Evolutionary conservation across 2,329 filamentous ascomycete genomes (phyloP).

Genomic region (Fusarium austroafricanum): DNA sequence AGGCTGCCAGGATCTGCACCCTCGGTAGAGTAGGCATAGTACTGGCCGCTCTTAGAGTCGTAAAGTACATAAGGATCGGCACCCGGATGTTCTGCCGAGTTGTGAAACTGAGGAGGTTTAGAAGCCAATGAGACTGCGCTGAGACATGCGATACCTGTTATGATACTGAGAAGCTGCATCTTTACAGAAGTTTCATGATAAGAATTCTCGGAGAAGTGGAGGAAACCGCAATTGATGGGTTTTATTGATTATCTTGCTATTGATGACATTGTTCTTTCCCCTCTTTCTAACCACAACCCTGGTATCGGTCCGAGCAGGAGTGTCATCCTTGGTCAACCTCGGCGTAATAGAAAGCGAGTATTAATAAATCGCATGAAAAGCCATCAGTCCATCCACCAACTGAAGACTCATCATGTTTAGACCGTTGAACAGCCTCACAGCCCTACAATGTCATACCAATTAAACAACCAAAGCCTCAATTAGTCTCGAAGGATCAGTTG

Average conservation of each 20-base stretch:
- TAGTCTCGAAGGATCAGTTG: neutral
- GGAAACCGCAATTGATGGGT: neutral
- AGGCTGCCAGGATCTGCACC: slow-evolving; percentile 49
- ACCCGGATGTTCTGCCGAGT: slow-evolving; percentile 48
- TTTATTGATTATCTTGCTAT: neutral
- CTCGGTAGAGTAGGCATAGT: slow-evolving; percentile 53
- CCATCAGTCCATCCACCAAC: neutral
- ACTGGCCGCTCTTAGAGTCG: slow-evolving; percentile 46
- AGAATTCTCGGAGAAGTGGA: neutral
- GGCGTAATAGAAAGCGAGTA: slow-evolving; percentile 11
- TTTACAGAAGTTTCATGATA: neutral
- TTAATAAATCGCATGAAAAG: neutral
- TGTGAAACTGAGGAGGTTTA: slow-evolving; percentile 49
- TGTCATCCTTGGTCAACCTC: slow-evolving; percentile 20
- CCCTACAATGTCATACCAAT: neutral
- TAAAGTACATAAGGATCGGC: slow-evolving; percentile 51
- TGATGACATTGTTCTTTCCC: slow-evolving; percentile 26
- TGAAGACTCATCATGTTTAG: neutral
- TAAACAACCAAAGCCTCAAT: neutral
- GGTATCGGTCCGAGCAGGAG: slow-evolving; percentile 27
- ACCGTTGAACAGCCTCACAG: neutral
- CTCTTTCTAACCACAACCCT: slow-evolving; percentile 15
- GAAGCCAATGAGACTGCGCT: slow-evolving; percentile 8
- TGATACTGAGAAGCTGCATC: slow-evolving; percentile 10
- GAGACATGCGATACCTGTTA: neutral